Evolutionary conservation across 2,329 filamentous ascomycete species (phyloP), one percentile per base, ranked within the genome.

Genomic region (Juglanconis sp.): DNA sequence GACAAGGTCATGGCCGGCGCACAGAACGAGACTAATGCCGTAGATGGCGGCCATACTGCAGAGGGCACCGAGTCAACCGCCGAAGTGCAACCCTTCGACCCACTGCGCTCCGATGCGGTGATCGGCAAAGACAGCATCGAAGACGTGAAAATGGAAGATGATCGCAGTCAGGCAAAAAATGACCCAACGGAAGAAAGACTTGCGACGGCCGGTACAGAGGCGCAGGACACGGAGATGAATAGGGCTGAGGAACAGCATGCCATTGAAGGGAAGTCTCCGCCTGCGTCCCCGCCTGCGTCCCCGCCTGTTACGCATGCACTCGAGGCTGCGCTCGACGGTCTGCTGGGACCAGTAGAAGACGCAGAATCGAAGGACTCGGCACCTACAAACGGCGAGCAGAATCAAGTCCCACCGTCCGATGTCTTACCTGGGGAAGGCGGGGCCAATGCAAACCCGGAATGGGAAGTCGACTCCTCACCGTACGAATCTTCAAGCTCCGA

Each of bases 381-480:
- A 34, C 42, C 32, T 3, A 30, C 46, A 11, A 36, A 53, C 44
- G 61, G 48, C 30, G 34, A 56, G 10, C 31, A 52, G 5, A 17
- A 17, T 15, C 56, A 8, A 10, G 31, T 11, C 32, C 38, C 17
- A 30, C 35, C 49, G 11, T 13, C 40, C 30, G 49, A 34, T n/a
- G 11, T 46, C 40, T 2, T 34, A 5, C 51, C 51, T 31, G 5
- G n/a, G 8, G 35, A 51, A 6, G 59, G 36, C 35, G 31, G 32
- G 6, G 55, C 51, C 11, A 64, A 64, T 32, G 65, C 63, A 15
- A 79, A 89, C 49, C 87, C 89, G 3, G 93, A 97, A 73, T 98
- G 92, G 91, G 91, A 96, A 70, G 77, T 82, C 7, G 90, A 94
- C 68, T 92, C 89, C 1, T 91, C 88, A 0, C 89, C 89, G 0